Conservation (phyloP, 305 asterid genomes). For the Fraxinus sp. region DNA sequence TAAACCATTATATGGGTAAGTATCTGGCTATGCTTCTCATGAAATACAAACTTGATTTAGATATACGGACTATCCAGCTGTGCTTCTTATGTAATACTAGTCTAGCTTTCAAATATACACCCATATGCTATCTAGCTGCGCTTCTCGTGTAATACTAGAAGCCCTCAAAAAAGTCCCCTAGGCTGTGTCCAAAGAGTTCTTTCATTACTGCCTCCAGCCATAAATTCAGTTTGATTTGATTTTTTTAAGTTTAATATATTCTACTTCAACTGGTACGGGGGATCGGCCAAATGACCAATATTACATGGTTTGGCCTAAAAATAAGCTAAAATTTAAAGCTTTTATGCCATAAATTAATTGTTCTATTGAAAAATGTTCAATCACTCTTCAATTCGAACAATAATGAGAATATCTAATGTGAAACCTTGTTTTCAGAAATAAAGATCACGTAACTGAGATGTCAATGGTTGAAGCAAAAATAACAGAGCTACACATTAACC, state of each 20-base stretch:
- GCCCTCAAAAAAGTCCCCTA: background rate
- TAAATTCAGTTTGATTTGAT: background rate
- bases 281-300: background rate
- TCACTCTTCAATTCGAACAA: conserved; percentile 1
- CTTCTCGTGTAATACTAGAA: background rate
- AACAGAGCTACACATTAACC: background rate
- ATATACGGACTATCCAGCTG: background rate
- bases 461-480: background rate
- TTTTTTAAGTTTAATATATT: background rate
- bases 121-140: background rate
- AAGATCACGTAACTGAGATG: conserved; percentile 4
- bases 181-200: conserved; percentile 14
- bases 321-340: conserved; percentile 6
- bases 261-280: background rate
- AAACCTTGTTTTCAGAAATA: conserved; percentile 7
- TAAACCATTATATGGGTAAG: conserved; percentile 88
- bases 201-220: conserved; percentile 1
- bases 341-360: background rate
- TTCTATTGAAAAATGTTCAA: background rate
- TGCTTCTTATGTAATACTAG: background rate
- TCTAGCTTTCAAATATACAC: background rate
- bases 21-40: conserved; percentile 18
- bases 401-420: background rate
- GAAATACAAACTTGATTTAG: background rate
- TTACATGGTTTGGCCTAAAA: background rate